Base-by-base conservation (phyloP, 108 stramenopile genomes). In the Cyclotella baltica region DNA sequence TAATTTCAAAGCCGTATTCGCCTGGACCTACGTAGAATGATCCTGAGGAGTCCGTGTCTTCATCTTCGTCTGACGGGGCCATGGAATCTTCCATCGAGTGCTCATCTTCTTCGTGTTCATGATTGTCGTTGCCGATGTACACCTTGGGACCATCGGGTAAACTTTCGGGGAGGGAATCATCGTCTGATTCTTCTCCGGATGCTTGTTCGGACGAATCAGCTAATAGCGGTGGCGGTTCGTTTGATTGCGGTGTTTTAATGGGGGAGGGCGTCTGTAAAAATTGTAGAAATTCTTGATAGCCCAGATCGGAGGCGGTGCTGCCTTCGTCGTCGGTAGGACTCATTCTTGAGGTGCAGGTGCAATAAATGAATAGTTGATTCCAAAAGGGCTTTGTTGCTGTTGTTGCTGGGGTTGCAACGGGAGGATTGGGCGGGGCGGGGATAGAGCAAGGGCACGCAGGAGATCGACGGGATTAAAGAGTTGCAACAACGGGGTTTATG, bases 21-120 rank as follows among this genome's bases (percentile, higher is more conserved):
- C 63, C 63, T 9, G 63, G 63, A 4, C 63, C 63, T 15, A 64
- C 38, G 29, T 64, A 38, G 13, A 64, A 43, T 38, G 63, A 64
- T 4, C 35, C 59, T 5, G 52, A 53, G 52, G 52, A 43, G 25
- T 55, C 25, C n/a, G 18, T n/a, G 18, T 10, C 33, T 2, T 61
- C 59, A 3, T 61, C 59, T 61, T 22, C 33, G 10, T 61, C 1
- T 61, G n/a, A 31, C 0, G 31, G 4, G 4, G 59, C 15, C 19
- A 31, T 3, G 13, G 31, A n/a, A 34, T 31, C 31, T 11, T n/a
- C 15, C 59, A 33, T n/a, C 13, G 1, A 9, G 59, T 11, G 31
- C 22, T 40, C 13, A 31, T 25, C 55, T n/a, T n/a, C n/a, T n/a
- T n/a, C n/a, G 43, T 15, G 43, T 46, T 10, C 43, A 15, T 46